Conservation (phyloP, 331 rosid genomes). For the Acacia concinna region DNA sequence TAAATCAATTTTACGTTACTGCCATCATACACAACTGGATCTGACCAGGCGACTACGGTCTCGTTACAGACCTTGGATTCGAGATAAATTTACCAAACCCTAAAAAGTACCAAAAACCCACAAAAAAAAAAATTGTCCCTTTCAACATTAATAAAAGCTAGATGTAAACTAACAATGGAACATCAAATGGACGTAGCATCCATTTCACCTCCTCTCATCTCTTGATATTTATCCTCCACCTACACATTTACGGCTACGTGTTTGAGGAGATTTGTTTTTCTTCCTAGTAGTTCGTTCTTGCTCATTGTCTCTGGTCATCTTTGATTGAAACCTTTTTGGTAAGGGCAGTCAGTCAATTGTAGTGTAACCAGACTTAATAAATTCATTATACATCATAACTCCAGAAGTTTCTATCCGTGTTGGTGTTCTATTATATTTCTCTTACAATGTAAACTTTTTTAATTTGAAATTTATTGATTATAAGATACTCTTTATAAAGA, state of each 20-base stretch:
- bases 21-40: background rate
- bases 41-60: background rate
- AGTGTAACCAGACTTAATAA: background rate
- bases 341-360: background rate
- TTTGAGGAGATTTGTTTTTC: background rate
- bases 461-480: background rate
- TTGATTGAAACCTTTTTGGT: background rate
- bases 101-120: background rate
- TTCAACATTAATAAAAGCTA: background rate
- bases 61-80: background rate
- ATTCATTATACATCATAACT: background rate
- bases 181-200: background rate
- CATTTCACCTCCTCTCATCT: background rate
- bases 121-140: background rate
- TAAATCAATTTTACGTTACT: background rate
- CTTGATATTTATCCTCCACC: background rate
- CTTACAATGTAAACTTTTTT: background rate
- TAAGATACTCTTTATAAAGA: background rate
- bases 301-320: background rate
- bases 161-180: background rate
- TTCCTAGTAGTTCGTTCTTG: background rate
- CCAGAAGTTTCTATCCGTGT: background rate
- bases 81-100: background rate
- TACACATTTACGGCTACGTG: background rate
- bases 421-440: slow-evolving; percentile 4